phyloP scores from a whole-genome alignment of 805 yeast species.

The Yarrowia divulgata region DNA sequence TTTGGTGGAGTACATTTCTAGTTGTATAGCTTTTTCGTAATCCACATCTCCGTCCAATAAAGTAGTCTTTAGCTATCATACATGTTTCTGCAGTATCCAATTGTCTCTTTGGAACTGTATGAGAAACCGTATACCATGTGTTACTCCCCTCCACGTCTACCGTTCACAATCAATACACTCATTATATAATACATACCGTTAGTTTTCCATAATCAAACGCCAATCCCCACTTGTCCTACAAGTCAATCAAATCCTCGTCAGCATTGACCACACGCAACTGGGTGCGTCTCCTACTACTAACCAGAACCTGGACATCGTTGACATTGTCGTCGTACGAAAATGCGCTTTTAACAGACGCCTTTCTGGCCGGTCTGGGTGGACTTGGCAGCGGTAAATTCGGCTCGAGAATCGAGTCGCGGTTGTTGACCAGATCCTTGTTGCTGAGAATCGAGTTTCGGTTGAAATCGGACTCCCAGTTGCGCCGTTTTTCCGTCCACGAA shows the following conservation, averaged over 20 bases:
- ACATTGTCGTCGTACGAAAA: slow-evolving; percentile 12
- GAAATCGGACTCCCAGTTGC: slow-evolving; percentile 10
- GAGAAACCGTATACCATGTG: too few species aligned
- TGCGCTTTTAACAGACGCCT: slow-evolving; percentile 5
- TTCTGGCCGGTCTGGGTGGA: slow-evolving; percentile 9
- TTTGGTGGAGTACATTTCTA: too few species aligned
- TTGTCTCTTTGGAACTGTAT: too few species aligned
- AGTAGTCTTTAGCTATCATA: too few species aligned
- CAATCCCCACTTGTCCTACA: neutral
- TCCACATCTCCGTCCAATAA: too few species aligned
- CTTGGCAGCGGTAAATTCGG: slow-evolving; percentile 8
- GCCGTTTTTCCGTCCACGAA: slow-evolving; percentile 37
- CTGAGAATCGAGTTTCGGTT: slow-evolving; percentile 32
- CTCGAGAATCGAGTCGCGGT: slow-evolving; percentile 5
- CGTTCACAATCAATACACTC: slow-evolving; percentile 6
- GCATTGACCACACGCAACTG: slow-evolving; percentile 30
- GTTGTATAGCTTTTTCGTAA: too few species aligned
- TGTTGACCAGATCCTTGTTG: slow-evolving; percentile 1
- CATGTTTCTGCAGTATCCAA: too few species aligned
- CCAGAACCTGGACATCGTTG: slow-evolving; percentile 34
- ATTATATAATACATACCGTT: slow-evolving; percentile 10
- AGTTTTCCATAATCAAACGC: neutral
- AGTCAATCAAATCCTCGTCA: slow-evolving; percentile 25
- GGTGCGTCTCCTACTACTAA: slow-evolving; percentile 31
- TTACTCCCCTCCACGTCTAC: too few species aligned